Evolutionary conservation across 768 basidiomycete genomes (phyloP), one percentile per base, ranked within the genome.

Genomic region (Termitomyces sp.): DNA sequence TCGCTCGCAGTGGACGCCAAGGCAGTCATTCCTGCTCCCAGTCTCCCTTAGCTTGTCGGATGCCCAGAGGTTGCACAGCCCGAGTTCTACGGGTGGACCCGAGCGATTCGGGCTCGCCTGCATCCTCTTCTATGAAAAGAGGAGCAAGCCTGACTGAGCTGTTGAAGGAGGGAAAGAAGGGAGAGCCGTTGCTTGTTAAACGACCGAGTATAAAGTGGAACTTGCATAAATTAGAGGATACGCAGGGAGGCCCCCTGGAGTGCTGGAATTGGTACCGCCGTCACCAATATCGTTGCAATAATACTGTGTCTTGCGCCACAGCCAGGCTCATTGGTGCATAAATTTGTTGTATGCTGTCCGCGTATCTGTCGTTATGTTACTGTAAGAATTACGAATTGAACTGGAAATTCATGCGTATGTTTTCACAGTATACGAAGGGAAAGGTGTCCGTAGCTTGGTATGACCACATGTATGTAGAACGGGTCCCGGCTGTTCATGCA

Each of bases 71-170:
- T 56, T 32, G n/a, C 47, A 41, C 30, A 57, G 58, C n/a, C 25
- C 41, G 3, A 52, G 46, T 21, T 44, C 35, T 32, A 42, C 44
- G 56, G 48, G 37, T 5, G 59, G 48, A 27, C 19, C 49, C 35
- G 34, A 61, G 53, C 32, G 60, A 61, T 8, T 44, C 58, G 8
- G 62, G 62, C 2, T 67, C 70, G 23, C 68, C 74, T 27, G 25
- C 25, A 11, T 73, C 73, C 32, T 71, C 74, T 3, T 78, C 74
- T 47, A 79, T 81, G 45, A 90, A 90, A 69, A 79, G 89, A 21
- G 79, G 79, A 2, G 82, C 85, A 32, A 89, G 87, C 61, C 88
- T 89, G 40, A 86, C 86, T 11, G 88, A 89, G 69, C 70, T 87
- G 52, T 68, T 73, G 54, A 84, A 79, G 66, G 82, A 88, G 69